These are phyloP conservation scores for Saturnispora besseyi DNA, from an alignment of 805 yeast species.

Conservation along the genomic window DNA sequence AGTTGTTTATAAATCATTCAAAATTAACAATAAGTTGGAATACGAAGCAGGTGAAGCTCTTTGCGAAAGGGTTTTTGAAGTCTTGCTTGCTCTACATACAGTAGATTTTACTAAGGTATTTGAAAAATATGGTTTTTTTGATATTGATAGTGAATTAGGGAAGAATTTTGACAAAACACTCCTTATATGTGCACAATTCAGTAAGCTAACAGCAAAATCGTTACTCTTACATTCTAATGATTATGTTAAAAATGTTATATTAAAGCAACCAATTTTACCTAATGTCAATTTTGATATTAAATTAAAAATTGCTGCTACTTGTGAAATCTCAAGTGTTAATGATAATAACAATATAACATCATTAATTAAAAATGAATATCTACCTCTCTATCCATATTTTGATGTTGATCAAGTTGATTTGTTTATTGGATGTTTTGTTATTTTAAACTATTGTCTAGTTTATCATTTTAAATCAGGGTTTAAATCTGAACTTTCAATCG, in stretches of 20 bases:
- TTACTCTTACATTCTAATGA: constrained; percentile 6
- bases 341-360: constrained; percentile 4
- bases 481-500: neutral
- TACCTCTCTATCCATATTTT: constrained; percentile 2
- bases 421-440: constrained; percentile 3
- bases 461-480: constrained; percentile 11
- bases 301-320: constrained; percentile 6
- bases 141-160: constrained; percentile 1
- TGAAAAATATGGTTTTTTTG: neutral
- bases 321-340: constrained; percentile 6
- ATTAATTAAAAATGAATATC: constrained; percentile 7
- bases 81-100: neutral
- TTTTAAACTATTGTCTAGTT: constrained; percentile 9
- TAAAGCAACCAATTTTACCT: constrained; percentile 9
- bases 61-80: neutral
- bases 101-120: neutral
- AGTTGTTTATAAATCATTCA: constrained; percentile 3
- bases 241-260: constrained; percentile 8
- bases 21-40: neutral
- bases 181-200: neutral
- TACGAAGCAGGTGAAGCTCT: neutral
- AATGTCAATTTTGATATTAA: neutral
- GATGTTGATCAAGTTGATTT: neutral
- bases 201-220: constrained; percentile 8
- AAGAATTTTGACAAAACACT: neutral